Evolutionary conservation across 75 land plant species (phyloP).

Genomic region (Picea glauca): DNA sequence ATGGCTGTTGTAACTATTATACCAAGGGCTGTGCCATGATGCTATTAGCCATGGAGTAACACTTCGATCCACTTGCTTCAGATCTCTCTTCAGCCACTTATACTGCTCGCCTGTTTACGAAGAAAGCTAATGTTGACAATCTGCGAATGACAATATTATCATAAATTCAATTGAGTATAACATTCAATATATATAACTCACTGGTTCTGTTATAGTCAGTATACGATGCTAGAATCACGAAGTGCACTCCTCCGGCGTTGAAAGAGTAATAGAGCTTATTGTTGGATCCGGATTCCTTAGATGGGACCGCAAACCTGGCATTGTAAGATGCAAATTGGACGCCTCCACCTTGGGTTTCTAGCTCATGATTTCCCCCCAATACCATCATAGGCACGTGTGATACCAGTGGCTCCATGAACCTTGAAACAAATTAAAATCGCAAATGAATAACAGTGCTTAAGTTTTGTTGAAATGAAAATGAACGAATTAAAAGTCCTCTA

Average conservation of each 20-base stretch:
- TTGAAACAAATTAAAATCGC: slow-evolving; percentile 5
- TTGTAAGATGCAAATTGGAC: slow-evolving; percentile 69
- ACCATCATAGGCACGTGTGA: slow-evolving; percentile 92
- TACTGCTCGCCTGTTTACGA: too few species aligned
- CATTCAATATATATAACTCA: not conserved
- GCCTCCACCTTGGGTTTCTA: slow-evolving; percentile 70
- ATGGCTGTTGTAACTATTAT: slow-evolving; percentile 87
- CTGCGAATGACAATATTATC: not conserved
- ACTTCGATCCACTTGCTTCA: slow-evolving; percentile 47
- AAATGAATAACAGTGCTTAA: too few species aligned
- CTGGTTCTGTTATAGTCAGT: slow-evolving; percentile 75
- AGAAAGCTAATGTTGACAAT: too few species aligned
- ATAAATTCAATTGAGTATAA: not conserved
- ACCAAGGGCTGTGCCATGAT: slow-evolving; percentile 93
- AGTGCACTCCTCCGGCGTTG: slow-evolving; percentile 83
- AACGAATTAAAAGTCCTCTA: not conserved
- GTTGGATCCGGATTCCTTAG: slow-evolving; percentile 57
- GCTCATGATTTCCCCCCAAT: slow-evolving; percentile 93
- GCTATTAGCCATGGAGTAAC: slow-evolving; percentile 92
- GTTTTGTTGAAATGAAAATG: too few species aligned
- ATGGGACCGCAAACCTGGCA: slow-evolving; percentile 86
- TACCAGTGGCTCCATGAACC: slow-evolving; percentile 81
- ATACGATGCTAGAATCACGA: slow-evolving; percentile 90
- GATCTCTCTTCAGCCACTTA: slow-evolving; percentile 67
- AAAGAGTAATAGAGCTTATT: slow-evolving; percentile 85